Base-by-base conservation (phyloP, 2,329 filamentous ascomycete genomes). In the Venturia nashicola region DNA sequence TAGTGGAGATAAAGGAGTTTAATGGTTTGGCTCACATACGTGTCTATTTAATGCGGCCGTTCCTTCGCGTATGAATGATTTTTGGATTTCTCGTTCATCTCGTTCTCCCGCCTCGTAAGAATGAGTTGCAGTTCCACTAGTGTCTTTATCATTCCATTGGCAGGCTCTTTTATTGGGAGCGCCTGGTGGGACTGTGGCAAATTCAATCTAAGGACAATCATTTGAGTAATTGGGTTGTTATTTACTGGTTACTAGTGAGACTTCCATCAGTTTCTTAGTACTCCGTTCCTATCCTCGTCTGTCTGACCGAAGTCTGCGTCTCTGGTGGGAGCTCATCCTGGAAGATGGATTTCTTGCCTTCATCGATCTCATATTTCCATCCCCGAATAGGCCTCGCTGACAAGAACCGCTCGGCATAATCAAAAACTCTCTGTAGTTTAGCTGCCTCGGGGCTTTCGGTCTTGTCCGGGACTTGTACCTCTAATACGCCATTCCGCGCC, bases 281-380 rank as follows among this genome's bases (percentile, higher is more conserved):
- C 16, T 34, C 14, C 6, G 51, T 57, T 18, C 59, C 39, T 42
- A 2, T 46, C 12, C 59, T 43, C 20, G 20, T 32, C 59, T 34
- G 20, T 42, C 36, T 43, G 12, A 23, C 27, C 54, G 34, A 40
- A 65, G 63, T 65, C 57, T 71, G 72, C 42, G 72, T 71, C 68
- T 73, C 72, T 36, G 72, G 71, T 48, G 51, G 51, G 14, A 57
- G 11, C 23, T 57, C 51, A 14, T 57, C 51, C 7, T 36, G 14
- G 7, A 57, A 57, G 32, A 34, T n/a, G 7, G 27, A 9, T 5
- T 36, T 36, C 14, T 36, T 20, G 23, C 27, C 51, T 14, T 4
- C 11, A 36, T 36, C 32, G 8, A 36, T 20, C 23, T 51, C 51
- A 57, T 57, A n/a, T 34, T 18, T 57, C 51, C 16, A 36, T 36